These are phyloP conservation scores for Colletotrichum chlorophyti DNA, from an alignment of 2,329 filamentous ascomycete species.

Conservation along the genomic window DNA sequence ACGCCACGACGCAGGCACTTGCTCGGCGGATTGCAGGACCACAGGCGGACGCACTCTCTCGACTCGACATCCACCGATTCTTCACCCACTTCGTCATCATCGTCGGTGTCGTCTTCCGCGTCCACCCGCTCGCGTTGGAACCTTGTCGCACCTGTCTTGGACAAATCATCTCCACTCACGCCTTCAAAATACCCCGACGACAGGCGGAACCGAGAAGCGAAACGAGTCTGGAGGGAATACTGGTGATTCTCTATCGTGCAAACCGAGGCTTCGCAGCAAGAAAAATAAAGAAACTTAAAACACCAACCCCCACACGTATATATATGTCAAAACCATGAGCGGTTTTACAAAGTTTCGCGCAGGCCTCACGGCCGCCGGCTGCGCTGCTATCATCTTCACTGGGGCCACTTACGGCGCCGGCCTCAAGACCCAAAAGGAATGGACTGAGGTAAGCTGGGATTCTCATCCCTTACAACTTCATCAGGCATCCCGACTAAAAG, in stretches of 20 bases:
- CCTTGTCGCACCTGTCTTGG: neutral
- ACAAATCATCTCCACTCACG: neutral
- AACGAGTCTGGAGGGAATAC: conserved; percentile 35
- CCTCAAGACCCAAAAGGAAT: conserved; percentile 56
- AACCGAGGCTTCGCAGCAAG: neutral
- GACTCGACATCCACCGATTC: conserved; percentile 18
- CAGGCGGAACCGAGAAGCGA: conserved; percentile 31
- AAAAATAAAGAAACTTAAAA: conserved; percentile 22
- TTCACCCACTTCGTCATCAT: neutral
- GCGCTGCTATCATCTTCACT: conserved; percentile 53
- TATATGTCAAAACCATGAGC: neutral
- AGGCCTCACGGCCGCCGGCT: conserved; percentile 46
- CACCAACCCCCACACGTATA: conserved; percentile 13
- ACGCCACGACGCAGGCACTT: too few species aligned
- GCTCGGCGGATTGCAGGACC: conserved; percentile 1
- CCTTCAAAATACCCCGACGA: conserved; percentile 31
- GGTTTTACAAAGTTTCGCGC: conserved; percentile 33
- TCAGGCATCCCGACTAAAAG: neutral
- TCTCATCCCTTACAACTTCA: too few species aligned
- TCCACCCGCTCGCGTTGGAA: conserved; percentile 9
- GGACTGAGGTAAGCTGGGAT: conserved; percentile 43
- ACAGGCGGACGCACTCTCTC: conserved; percentile 12
- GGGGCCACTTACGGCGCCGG: conserved; percentile 57
- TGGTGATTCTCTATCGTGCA: conserved; percentile 31
- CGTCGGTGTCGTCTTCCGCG: neutral